Base-by-base conservation (phyloP, 1,284 basidiomycete species). In the Microstroma glucosiphilum region DNA sequence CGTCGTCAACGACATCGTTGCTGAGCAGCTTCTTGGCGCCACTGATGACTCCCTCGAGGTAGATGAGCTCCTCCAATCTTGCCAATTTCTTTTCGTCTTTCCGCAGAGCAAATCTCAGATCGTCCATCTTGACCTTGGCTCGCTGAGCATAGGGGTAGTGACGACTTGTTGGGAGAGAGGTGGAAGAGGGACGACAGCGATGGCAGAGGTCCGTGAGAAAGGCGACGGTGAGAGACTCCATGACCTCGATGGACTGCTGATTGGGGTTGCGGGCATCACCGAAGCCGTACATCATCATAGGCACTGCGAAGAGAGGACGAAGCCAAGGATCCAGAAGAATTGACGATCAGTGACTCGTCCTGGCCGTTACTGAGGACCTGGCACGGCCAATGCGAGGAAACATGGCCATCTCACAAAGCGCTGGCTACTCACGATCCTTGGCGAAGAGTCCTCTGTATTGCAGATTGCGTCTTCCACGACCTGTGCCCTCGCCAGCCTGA, bases 211-310 rank as follows among this genome's bases (percentile, higher is more conserved):
- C 91, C 40, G 87, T 86, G 68, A 96, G 90, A 71, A 91, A 93
- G 77, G 93, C 90, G 54, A 93, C 86, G 48, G 93, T 82, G 67
- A 96, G 92, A 77, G 94, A 92, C 78, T 96, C 92, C 88, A 96
- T 90, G 37, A 96, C 88, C 71, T 87, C 88, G 37, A 93, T 88
- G 0, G 89, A 88, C 70, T 94, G 92, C 55, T 86, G 88, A 8
- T 89, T 86, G 0, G 91, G 90, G 69, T 91, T 89, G 19, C 89
- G 85, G 74, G 91, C 89, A 76, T 96, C 92, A 19, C 92, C 92
- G 77, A 92, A 96, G n/a, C 89, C 91, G 74, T 92, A 94, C 91
- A 94, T 93, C 59, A 94, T 82, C 62, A 85, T 88, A 67, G 88
- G 86, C 63, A 94, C 90, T 92, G 68, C 7, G 25, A 57, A 53